These are phyloP conservation scores for Trichoderma sp. DNA, from an alignment of 2,329 filamentous ascomycete species.

Conservation along the genomic window DNA sequence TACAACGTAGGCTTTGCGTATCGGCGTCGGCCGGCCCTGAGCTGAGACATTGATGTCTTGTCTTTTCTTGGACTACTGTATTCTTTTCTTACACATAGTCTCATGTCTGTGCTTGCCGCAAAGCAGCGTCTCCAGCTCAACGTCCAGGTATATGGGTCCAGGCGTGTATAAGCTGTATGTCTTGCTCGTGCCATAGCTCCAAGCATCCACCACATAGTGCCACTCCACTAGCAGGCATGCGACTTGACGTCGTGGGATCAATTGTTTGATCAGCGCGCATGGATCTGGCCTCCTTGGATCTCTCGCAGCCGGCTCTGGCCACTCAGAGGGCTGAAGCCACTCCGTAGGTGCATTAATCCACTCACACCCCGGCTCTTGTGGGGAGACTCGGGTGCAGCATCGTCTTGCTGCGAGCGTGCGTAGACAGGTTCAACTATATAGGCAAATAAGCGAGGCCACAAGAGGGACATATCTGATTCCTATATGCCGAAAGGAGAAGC, in stretches of 20 bases:
- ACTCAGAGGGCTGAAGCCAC: conserved; percentile 6
- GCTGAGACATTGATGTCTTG: neutral
- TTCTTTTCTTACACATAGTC: neutral
- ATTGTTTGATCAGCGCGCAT: conserved; percentile 26
- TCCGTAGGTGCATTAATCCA: conserved; percentile 19
- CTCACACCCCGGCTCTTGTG: conserved; percentile 24
- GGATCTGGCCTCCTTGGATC: conserved; percentile 26
- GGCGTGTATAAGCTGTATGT: conserved; percentile 14
- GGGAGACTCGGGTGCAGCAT: conserved; percentile 19
- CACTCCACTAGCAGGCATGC: neutral
- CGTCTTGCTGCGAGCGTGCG: neutral
- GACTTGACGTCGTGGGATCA: conserved; percentile 1
- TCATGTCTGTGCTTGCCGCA: neutral
- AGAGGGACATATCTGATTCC: neutral
- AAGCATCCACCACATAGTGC: neutral
- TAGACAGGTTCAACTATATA: neutral
- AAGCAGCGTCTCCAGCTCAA: neutral
- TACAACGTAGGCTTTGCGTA: neutral
- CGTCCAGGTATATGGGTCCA: neutral
- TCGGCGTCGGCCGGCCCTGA: neutral
- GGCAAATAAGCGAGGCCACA: neutral
- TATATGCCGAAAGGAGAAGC: too few relatives aligned
- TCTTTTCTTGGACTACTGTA: too few relatives aligned
- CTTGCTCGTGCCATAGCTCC: neutral
- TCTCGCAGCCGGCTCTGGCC: conserved; percentile 1